phyloP scores from a whole-genome alignment of 257 asterid genomes.

The Solanum sejunctum region DNA sequence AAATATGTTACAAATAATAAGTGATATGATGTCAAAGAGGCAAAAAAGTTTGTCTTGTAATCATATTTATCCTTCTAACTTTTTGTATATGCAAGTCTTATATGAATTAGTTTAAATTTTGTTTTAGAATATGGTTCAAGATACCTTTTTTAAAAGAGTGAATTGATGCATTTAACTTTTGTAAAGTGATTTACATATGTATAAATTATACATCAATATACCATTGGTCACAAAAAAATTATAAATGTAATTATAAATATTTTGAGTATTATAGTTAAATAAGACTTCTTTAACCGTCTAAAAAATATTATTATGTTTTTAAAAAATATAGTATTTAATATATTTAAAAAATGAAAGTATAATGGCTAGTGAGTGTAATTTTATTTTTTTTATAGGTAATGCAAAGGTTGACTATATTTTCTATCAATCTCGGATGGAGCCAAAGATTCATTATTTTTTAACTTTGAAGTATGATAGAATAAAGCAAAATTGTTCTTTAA shows the following conservation, averaged over 20 bases:
- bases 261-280: neutral
- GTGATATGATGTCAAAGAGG: neutral
- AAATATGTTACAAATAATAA: neutral
- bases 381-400: too few relatives aligned
- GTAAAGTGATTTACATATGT: neutral
- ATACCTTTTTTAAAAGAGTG: neutral
- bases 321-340: too few relatives aligned
- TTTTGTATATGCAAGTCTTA: neutral
- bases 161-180: neutral
- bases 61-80: neutral
- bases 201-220: neutral
- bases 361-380: too few relatives aligned
- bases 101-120: neutral
- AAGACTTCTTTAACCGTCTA: neutral
- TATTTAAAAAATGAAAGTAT: too few relatives aligned
- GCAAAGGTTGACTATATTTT: neutral
- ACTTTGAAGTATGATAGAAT: too few relatives aligned
- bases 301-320: too few relatives aligned
- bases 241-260: too few relatives aligned
- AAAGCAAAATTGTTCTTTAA: too few relatives aligned
- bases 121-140: neutral
- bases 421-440: too few relatives aligned
- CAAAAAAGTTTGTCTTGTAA: neutral
- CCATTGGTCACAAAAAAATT: neutral
- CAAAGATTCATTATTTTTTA: too few relatives aligned